These are phyloP conservation scores for Russula ochroleuca DNA, from an alignment of 768 basidiomycete genomes.

Conservation along the genomic window DNA sequence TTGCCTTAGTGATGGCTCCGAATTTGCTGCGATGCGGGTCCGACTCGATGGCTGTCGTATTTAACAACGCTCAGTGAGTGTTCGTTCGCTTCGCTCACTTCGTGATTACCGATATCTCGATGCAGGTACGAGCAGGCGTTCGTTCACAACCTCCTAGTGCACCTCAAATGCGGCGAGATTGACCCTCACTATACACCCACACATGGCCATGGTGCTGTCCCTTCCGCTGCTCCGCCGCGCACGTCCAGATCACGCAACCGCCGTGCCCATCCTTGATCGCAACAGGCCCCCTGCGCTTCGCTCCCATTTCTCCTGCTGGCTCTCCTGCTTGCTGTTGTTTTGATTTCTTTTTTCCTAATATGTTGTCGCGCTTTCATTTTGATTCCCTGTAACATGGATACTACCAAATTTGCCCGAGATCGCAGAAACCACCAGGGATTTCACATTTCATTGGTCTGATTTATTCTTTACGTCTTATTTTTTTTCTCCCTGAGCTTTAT, in stretches of 20 bases:
- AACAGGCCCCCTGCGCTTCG: background rate
- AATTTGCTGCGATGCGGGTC: slow-evolving; percentile 84
- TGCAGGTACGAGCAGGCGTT: slow-evolving; percentile 74
- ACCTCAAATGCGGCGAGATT: slow-evolving; percentile 71
- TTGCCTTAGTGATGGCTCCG: slow-evolving; percentile 89
- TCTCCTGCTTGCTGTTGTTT: background rate
- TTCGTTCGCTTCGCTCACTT: background rate
- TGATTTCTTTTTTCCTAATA: background rate
- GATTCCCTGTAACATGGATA: slow-evolving; percentile 18
- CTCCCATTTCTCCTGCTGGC: background rate
- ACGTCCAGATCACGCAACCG: slow-evolving; percentile 55
- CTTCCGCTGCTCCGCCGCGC: slow-evolving; percentile 45
- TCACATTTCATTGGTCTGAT: slow-evolving; percentile 1
- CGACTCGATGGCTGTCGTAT: slow-evolving; percentile 83
- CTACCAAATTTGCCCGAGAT: slow-evolving; percentile 5
- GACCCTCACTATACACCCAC: slow-evolving; percentile 73
- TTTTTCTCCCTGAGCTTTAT: background rate
- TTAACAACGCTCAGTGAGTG: slow-evolving; percentile 85
- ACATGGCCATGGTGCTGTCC: slow-evolving; percentile 69
- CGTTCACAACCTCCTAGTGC: slow-evolving; percentile 75
- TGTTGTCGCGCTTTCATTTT: slow-evolving; percentile 4
- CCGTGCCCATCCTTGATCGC: slow-evolving; percentile 30
- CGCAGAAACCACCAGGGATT: slow-evolving; percentile 10
- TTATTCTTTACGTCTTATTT: background rate
- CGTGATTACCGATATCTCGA: background rate